Evolutionary conservation across 106 monocot genomes (phyloP).

Genomic region (Dioscorea alata): DNA sequence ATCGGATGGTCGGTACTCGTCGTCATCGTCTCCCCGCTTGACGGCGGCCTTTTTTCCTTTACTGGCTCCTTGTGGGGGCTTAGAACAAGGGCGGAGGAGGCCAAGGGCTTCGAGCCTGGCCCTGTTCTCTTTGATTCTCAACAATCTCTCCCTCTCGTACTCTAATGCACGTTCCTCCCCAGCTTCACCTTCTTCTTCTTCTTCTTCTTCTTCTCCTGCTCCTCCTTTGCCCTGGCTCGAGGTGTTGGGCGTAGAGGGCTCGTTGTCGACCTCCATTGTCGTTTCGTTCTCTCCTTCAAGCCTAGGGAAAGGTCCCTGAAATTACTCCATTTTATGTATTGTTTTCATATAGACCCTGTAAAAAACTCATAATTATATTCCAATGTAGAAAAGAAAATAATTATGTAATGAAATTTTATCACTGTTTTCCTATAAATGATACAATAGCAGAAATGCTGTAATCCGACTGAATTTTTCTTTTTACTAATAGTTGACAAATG

Average conservation of each 20-base stretch:
- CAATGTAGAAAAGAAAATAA: too few relatives aligned
- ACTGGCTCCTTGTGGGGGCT: neutral
- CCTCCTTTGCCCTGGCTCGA: neutral
- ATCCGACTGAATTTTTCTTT: too few relatives aligned
- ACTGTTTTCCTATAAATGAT: too few relatives aligned
- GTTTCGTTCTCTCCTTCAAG: too few relatives aligned
- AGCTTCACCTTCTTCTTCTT: neutral
- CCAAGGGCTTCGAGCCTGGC: slow-evolving; percentile 44
- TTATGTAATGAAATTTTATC: too few relatives aligned
- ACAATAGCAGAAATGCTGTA: too few relatives aligned
- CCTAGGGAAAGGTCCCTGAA: too few relatives aligned
- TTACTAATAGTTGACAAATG: too few relatives aligned
- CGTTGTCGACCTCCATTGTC: too few relatives aligned
- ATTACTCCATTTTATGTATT: too few relatives aligned
- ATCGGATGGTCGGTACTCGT: slow-evolving; percentile 52
- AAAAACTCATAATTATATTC: too few relatives aligned
- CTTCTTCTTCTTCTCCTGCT: neutral
- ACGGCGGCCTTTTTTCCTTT: neutral
- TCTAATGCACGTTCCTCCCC: slow-evolving; percentile 18
- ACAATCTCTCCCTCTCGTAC: slow-evolving; percentile 49
- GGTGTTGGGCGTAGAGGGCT: neutral
- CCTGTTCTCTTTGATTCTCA: slow-evolving; percentile 50
- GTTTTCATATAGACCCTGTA: too few relatives aligned
- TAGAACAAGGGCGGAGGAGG: slow-evolving; percentile 27
- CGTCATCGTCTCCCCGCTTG: slow-evolving; percentile 28